Percentiles rank a stretch among this genome's conserved stretches.
Conservation (phyloP, 2,329 filamentous ascomycete species). For the Fusarium nygamai region DNA sequence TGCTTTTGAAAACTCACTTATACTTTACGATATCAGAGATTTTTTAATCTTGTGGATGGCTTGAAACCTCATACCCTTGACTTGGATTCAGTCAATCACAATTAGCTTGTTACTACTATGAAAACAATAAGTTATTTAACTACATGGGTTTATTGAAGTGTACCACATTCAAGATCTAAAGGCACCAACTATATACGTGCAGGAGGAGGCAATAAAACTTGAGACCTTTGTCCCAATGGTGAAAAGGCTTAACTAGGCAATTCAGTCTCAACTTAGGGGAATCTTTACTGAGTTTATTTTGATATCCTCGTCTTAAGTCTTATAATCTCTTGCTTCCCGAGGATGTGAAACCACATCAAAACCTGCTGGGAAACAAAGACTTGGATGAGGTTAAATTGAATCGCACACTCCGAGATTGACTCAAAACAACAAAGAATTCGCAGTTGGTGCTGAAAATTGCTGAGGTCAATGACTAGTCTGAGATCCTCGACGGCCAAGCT, state of each 20-base stretch:
- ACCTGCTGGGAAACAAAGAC: not conserved
- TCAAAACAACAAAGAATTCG: not conserved
- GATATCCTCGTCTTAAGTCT: no score
- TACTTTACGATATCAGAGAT: conserved; percentile 15
- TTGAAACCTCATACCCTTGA: not conserved
- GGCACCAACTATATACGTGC: not conserved
- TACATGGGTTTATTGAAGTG: not conserved
- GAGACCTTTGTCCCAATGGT: no score
- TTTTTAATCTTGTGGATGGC: conserved; percentile 2
- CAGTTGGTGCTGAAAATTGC: not conserved
- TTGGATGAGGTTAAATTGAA: not conserved
- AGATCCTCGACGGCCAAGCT: not conserved
- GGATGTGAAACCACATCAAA: not conserved
- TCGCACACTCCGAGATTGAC: not conserved
- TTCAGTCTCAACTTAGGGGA: no score
- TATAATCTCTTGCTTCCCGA: no score
- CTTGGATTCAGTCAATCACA: not conserved
- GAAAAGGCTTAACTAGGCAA: no score
- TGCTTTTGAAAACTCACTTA: not conserved
- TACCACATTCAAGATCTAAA: not conserved
- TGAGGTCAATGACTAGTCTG: not conserved
- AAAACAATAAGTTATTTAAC: not conserved
- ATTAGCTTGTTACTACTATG: not conserved
- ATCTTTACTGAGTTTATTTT: no score
- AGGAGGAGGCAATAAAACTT: no score